Evolutionary conservation across 2,329 filamentous ascomycete genomes (phyloP), one percentile per base, ranked within the genome.

Genomic region (Nakataea oryzae): DNA sequence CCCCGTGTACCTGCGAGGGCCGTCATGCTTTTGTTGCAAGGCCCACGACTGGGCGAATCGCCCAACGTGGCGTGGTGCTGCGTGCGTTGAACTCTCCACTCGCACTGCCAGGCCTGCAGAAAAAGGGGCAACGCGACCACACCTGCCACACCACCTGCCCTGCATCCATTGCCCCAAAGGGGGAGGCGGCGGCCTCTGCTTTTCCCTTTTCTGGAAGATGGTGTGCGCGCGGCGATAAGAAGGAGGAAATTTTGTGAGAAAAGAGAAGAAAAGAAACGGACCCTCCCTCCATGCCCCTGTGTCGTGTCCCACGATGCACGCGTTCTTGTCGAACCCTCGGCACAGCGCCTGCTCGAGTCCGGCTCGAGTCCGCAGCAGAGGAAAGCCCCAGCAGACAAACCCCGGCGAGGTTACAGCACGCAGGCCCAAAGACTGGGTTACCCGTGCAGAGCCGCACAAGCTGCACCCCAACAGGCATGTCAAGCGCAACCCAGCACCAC

Each of bases 141-240:
- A 41, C 32, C 32, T 14, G 12, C 32, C 12, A n/a, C n/a, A n/a
- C n/a, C n/a, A n/a, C n/a, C n/a, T n/a, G n/a, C n/a, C n/a, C n/a
- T n/a, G n/a, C n/a, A n/a, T n/a, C n/a, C n/a, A n/a, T n/a, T 14
- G 12, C 12, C 32, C 32, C 3, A 41, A 41, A 41, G 32, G 32
- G n/a, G 32, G 32, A 41, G 13, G 41, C 11, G 41, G 17, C 41
- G 17, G 41, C 41, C 4, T 47, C 41, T 47, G 14, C 41, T 4
- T 11, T 41, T n/a, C 32, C 32, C 32, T 13, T 14, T 41, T 41
- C 63, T 65, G 74, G 70, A 90, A 91, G 67, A 95, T 91, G 3
- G 1, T 13, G 14, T 34, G 11, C 29, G 24, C 12, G 57, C 32
- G 57, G 3, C 12, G 21, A 3, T 1, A 21, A 34, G 24, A 30